These are phyloP conservation scores for Extremus antarcticus DNA, from an alignment of 495 filamentous ascomycete genomes.

Conservation along the genomic window DNA sequence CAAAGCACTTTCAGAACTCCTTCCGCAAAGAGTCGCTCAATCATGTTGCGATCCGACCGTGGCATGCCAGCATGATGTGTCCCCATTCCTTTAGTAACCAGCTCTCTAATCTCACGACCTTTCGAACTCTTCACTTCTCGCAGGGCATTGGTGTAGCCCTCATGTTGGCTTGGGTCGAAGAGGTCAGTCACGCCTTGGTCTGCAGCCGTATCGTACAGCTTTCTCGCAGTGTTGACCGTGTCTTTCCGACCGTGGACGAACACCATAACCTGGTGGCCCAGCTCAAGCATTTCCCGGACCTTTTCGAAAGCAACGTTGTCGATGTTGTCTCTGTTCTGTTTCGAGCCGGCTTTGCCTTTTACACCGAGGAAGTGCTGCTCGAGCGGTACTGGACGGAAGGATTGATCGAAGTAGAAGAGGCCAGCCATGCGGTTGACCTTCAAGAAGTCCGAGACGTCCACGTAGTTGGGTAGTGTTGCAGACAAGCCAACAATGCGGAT, in stretches of 20 bases:
- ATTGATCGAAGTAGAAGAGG: conserved; percentile 92
- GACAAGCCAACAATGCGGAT: conserved; percentile 94
- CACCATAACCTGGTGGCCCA: conserved; percentile 92
- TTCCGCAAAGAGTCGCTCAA: conserved; percentile 80
- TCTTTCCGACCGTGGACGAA: conserved; percentile 97
- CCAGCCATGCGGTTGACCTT: conserved; percentile 90
- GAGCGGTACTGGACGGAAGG: conserved; percentile 89
- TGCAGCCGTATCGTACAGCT: conserved; percentile 72
- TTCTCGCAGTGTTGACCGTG: conserved; percentile 76
- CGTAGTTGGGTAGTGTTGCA: conserved; percentile 89
- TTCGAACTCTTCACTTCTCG: conserved; percentile 74
- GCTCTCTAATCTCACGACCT: conserved; percentile 73
- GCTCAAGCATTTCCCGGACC: conserved; percentile 80
- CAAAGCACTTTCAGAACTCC: conserved; percentile 91
- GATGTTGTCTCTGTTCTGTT: conserved; percentile 72
- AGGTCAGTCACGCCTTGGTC: conserved; percentile 68
- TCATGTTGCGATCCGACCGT: conserved; percentile 81
- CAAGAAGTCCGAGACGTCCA: conserved; percentile 92
- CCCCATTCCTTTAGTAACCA: conserved; percentile 81
- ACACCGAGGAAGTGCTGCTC: conserved; percentile 97
- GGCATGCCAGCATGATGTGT: conserved; percentile 96
- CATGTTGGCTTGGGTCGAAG: conserved; percentile 65
- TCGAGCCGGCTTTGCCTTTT: conserved; percentile 77
- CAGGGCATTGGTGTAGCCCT: conserved; percentile 59
- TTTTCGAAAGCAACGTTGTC: conserved; percentile 83